phyloP scores from a whole-genome alignment of 495 filamentous ascomycete species.

The Aspergillus sparsus region DNA sequence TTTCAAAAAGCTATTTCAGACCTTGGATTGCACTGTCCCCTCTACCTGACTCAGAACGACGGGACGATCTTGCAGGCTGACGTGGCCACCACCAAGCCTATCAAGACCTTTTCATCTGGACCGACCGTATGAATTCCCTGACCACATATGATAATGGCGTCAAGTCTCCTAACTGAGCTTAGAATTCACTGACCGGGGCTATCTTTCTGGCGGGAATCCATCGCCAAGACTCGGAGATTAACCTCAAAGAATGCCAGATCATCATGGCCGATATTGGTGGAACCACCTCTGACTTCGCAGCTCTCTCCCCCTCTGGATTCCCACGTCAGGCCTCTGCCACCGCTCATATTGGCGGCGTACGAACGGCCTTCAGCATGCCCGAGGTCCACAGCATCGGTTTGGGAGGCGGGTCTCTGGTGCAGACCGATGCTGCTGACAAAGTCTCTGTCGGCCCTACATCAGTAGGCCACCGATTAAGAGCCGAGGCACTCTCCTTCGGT shows the following conservation, averaged over 20 bases:
- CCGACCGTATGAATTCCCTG: not conserved
- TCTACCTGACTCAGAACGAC: conserved; percentile 5
- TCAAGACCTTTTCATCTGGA: conserved; percentile 3
- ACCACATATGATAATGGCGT: not conserved
- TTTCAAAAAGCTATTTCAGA: not conserved
- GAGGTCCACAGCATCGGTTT: not conserved
- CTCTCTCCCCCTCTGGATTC: not conserved
- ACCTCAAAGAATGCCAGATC: not conserved
- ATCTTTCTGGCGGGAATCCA: not conserved
- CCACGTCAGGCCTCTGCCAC: not conserved
- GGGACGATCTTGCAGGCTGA: conserved; percentile 1
- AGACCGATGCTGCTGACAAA: not conserved
- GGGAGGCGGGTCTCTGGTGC: not conserved
- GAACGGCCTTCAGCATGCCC: not conserved
- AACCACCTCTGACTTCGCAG: not conserved
- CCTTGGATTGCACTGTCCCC: not conserved
- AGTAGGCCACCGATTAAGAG: not conserved
- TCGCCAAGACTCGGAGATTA: not conserved
- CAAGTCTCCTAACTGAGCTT: not conserved
- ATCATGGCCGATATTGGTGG: not conserved
- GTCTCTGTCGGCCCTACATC: not conserved
- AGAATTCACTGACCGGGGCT: not conserved
- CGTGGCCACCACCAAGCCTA: not conserved
- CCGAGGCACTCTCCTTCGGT: not conserved
- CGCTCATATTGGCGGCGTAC: not conserved